Evolutionary conservation across 1,139 yeast genomes (phyloP).

Genomic region (Waltiozyma sp.): DNA sequence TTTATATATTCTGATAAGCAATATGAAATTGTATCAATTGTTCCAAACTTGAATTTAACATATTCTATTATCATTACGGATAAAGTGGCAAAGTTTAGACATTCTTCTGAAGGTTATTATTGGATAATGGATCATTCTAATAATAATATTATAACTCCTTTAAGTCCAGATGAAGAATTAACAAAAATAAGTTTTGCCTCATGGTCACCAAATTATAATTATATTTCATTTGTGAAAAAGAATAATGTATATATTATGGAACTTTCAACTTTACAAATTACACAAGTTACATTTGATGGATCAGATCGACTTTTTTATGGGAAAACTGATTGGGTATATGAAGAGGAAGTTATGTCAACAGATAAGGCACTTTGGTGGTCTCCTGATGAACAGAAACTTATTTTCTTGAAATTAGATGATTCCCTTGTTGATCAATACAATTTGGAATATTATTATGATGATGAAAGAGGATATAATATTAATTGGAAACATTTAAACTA

Average conservation of each 20-base stretch:
- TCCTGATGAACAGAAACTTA: slow-evolving; percentile 47
- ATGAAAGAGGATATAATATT: slow-evolving; percentile 11
- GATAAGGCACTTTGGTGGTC: slow-evolving; percentile 74
- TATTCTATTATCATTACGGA: slow-evolving; percentile 25
- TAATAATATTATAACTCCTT: slow-evolving; percentile 31
- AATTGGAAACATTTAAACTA: no score
- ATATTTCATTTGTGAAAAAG: slow-evolving; percentile 47
- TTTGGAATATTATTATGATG: slow-evolving; percentile 49
- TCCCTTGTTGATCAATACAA: slow-evolving; percentile 52
- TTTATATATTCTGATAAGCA: slow-evolving; percentile 18
- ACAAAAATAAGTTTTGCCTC: slow-evolving; percentile 33
- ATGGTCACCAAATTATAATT: slow-evolving; percentile 60
- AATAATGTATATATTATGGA: slow-evolving; percentile 49
- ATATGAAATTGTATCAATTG: slow-evolving; percentile 16
- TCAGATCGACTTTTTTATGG: slow-evolving; percentile 55
- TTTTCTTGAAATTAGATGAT: slow-evolving; percentile 59
- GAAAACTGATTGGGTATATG: slow-evolving; percentile 86
- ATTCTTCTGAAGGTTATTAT: slow-evolving; percentile 50
- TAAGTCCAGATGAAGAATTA: slow-evolving; percentile 23
- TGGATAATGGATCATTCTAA: slow-evolving; percentile 41
- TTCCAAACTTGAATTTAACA: slow-evolving; percentile 22
- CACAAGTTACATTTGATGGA: slow-evolving; percentile 57
- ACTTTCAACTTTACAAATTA: slow-evolving; percentile 29
- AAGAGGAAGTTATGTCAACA: slow-evolving; percentile 62
- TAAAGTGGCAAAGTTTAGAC: slow-evolving; percentile 50